Percentiles rank a stretch among this genome's conserved stretches.
These are phyloP conservation scores for Penicillium bovifimosum DNA, from an alignment of 495 filamentous ascomycete species.

Conservation along the genomic window DNA sequence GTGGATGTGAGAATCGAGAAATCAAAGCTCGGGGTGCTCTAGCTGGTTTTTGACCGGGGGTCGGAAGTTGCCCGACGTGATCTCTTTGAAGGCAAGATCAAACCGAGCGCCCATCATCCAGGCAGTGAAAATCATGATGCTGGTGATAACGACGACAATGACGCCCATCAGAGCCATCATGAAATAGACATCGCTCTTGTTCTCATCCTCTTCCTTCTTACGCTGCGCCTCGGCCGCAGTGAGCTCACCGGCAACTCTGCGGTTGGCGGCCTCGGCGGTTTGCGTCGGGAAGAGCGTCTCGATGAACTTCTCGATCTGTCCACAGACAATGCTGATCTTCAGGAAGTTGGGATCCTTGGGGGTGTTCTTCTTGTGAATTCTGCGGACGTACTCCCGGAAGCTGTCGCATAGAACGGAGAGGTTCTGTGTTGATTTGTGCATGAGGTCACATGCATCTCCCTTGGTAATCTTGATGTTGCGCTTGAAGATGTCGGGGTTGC, in stretches of 20 bases:
- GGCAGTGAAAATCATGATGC: constrained; percentile 61
- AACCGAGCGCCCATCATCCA: constrained; percentile 64
- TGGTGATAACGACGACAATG: constrained; percentile 55
- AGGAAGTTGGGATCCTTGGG: constrained; percentile 91
- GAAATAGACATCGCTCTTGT: constrained; percentile 55
- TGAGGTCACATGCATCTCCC: constrained; percentile 84
- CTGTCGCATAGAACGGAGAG: constrained; percentile 69
- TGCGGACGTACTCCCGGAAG: constrained; percentile 69
- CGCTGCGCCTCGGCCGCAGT: constrained; percentile 40
- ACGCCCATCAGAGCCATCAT: constrained; percentile 56
- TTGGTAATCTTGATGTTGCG: constrained; percentile 94
- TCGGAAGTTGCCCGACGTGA: constrained; percentile 45
- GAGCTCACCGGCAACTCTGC: constrained; percentile 33
- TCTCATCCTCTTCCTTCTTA: constrained; percentile 45
- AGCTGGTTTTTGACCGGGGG: constrained; percentile 22
- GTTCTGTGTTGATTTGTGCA: constrained; percentile 90
- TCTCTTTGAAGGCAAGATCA: constrained; percentile 54
- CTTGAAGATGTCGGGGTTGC: constrained; percentile 82
- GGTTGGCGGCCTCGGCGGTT: constrained; percentile 44
- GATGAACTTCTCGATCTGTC: constrained; percentile 97
- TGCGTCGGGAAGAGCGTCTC: constrained; percentile 87
- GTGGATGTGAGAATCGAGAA: constrained; percentile 13
- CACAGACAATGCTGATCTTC: constrained; percentile 86
- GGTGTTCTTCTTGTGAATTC: constrained; percentile 91
- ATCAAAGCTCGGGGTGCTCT: constrained; percentile 22